Conservation (phyloP, 768 basidiomycete species). For the Rhizopogon vinicolor region DNA sequence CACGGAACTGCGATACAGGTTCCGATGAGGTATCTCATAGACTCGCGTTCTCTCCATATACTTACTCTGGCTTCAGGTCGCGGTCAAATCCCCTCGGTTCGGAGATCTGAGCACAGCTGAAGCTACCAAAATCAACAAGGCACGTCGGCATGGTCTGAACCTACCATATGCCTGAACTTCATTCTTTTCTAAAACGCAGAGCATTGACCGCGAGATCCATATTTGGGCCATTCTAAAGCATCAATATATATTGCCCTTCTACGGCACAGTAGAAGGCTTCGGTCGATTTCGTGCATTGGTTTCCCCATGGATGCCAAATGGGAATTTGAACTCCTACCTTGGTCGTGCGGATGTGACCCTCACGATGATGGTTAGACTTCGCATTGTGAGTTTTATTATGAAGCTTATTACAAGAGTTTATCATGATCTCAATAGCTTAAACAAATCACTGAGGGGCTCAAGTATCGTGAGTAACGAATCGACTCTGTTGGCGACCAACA, state of each 20-base stretch:
- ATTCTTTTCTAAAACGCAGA: neutral
- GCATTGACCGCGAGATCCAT: slow-evolving; percentile 32
- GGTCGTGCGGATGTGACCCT: slow-evolving; percentile 31
- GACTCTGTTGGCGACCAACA: neutral
- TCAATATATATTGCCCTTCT: slow-evolving; percentile 31
- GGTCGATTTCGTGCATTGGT: slow-evolving; percentile 33
- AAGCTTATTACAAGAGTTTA: neutral
- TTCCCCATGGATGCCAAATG: slow-evolving; percentile 38
- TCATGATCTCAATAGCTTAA: slow-evolving; percentile 22
- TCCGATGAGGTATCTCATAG: neutral
- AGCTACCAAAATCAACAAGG: no score
- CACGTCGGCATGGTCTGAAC: no score
- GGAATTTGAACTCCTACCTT: slow-evolving; percentile 35
- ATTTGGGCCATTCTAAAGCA: slow-evolving; percentile 36
- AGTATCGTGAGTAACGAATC: no score
- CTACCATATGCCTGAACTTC: neutral
- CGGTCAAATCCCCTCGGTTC: slow-evolving; percentile 11
- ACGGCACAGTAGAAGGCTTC: slow-evolving; percentile 32
- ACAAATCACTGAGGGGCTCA: slow-evolving; percentile 18
- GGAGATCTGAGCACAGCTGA: no score
- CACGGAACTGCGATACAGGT: neutral
- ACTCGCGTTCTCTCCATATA: no score
- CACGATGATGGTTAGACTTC: slow-evolving; percentile 30
- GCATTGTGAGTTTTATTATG: slow-evolving; percentile 22
- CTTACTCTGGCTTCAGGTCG: slow-evolving; percentile 7